phyloP scores from a whole-genome alignment of 1,139 yeast species.

The Casaregolazyma lundiana region DNA sequence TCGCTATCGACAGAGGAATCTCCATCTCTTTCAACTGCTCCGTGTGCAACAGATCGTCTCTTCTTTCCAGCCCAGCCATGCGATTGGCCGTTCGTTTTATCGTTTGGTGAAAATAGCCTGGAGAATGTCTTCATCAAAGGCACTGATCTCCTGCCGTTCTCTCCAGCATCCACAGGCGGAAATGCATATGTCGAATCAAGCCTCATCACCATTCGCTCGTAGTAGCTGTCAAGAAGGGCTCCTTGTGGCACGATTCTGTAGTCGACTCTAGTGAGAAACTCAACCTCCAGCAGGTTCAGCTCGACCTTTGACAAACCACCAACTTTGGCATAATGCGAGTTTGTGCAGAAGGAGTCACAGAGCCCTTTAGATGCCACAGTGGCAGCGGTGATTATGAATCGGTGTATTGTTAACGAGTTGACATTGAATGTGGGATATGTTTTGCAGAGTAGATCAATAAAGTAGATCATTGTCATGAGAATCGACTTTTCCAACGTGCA shows the following conservation, averaged over 20 bases:
- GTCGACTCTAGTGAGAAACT: slow-evolving; percentile 73
- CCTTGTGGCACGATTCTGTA: slow-evolving; percentile 63
- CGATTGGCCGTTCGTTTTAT: background rate
- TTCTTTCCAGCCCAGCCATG: background rate
- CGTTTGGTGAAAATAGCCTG: slow-evolving; percentile 5
- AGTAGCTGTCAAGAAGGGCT: slow-evolving; percentile 36
- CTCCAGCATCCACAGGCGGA: slow-evolving; percentile 5
- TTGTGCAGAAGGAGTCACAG: slow-evolving; percentile 92
- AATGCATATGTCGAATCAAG: slow-evolving; percentile 22
- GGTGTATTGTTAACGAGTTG: slow-evolving; percentile 87
- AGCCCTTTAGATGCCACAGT: slow-evolving; percentile 88
- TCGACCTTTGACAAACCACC: slow-evolving; percentile 91
- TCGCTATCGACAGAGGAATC: background rate
- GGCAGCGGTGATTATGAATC: slow-evolving; percentile 85
- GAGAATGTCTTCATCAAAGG: slow-evolving; percentile 5
- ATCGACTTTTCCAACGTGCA: slow-evolving; percentile 83
- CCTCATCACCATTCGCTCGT: slow-evolving; percentile 30
- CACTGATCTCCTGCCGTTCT: slow-evolving; percentile 1
- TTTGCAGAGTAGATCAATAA: slow-evolving; percentile 77
- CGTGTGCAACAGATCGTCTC: slow-evolving; percentile 1
- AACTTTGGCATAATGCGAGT: slow-evolving; percentile 89
- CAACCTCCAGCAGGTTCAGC: slow-evolving; percentile 80
- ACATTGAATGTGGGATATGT: slow-evolving; percentile 77
- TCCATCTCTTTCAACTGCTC: background rate
- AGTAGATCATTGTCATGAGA: slow-evolving; percentile 73